These are phyloP conservation scores for Thymus quinquecostatus DNA, from an alignment of 257 asterid genomes.

Conservation along the genomic window DNA sequence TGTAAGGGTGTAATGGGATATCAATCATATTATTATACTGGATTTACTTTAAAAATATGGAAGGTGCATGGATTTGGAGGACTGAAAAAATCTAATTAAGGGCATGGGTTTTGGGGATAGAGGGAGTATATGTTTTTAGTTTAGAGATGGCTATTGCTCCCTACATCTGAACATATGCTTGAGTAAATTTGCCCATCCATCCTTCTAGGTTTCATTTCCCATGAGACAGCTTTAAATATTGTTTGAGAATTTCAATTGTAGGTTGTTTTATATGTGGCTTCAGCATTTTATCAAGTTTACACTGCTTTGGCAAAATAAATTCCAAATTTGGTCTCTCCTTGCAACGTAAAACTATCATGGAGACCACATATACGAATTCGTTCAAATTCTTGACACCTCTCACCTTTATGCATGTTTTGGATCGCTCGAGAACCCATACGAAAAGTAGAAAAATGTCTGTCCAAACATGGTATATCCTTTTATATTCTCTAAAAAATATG, in stretches of 20 bases:
- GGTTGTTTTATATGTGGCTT: conserved; percentile 11
- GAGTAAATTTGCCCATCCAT: neutral
- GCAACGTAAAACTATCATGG: neutral
- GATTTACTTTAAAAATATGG: too few species aligned
- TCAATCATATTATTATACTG: too few species aligned
- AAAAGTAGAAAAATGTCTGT: neutral
- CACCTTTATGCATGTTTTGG: neutral
- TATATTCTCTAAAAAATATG: neutral
- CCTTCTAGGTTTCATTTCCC: neutral
- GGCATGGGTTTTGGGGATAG: too few species aligned
- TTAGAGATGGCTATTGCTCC: neutral
- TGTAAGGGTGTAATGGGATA: too few species aligned
- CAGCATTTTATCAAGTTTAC: neutral
- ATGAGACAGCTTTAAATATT: neutral
- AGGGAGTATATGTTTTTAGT: too few species aligned
- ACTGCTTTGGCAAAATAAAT: neutral
- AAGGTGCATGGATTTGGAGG: too few species aligned
- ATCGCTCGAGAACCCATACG: neutral
- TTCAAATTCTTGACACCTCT: neutral
- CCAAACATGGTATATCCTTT: neutral
- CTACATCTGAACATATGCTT: neutral
- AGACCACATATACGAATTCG: neutral
- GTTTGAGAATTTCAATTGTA: neutral
- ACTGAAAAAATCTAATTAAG: too few species aligned
- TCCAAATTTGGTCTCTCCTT: neutral